A percentile compares a stretch with the other conserved stretches of the same genome.
These are phyloP conservation scores for Podospora comata DNA, from an alignment of 495 filamentous ascomycete genomes.

Conservation along the genomic window DNA sequence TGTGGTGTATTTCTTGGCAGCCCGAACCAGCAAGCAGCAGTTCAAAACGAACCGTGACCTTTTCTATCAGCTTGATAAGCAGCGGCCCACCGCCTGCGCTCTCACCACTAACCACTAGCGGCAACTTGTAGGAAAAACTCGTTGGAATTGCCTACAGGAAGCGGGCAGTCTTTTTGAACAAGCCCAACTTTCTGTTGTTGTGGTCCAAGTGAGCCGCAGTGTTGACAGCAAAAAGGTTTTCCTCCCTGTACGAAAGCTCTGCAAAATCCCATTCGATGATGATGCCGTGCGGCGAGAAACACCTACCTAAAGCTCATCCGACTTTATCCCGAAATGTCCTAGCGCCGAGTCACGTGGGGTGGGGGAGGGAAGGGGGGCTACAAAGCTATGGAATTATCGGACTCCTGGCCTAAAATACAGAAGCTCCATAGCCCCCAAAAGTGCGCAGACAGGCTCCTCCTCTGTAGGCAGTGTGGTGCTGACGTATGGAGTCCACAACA, in stretches of 20 bases:
- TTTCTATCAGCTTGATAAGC: too few species aligned
- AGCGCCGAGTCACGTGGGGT: conserved; percentile 11
- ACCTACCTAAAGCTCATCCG: neutral
- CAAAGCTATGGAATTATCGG: neutral
- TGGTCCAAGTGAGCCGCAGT: neutral
- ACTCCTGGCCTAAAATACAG: neutral
- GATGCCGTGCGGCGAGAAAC: conserved; percentile 13
- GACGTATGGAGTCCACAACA: neutral
- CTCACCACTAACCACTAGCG: too few species aligned
- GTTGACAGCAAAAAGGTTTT: neutral
- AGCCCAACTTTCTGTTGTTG: neutral
- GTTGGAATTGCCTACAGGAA: too few species aligned
- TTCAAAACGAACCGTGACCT: too few species aligned
- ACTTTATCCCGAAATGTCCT: neutral
- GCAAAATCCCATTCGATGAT: conserved; percentile 12
- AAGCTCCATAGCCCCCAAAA: too few species aligned
- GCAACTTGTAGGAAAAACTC: too few species aligned
- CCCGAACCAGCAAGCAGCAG: too few species aligned
- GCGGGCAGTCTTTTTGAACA: neutral
- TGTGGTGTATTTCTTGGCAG: too few species aligned
- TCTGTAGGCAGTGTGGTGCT: neutral
- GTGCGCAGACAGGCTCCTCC: neutral
- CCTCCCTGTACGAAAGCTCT: neutral
- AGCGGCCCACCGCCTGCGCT: too few species aligned
- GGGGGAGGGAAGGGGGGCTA: neutral